Evolutionary conservation across 108 stramenopile species (phyloP).

Genomic region (Discostella pseudostelligera): DNA sequence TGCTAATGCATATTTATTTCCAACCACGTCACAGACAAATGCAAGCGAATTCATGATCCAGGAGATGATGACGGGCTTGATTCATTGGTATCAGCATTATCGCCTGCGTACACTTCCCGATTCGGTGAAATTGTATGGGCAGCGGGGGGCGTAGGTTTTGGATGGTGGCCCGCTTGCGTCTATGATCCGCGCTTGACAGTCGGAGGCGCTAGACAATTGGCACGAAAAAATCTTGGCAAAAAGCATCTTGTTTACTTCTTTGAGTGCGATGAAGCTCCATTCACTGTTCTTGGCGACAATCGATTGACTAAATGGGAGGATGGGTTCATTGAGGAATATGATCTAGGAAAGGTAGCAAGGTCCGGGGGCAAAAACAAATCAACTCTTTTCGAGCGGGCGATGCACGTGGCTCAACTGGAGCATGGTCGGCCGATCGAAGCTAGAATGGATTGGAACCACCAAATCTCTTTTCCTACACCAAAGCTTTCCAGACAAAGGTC

Average conservation of each 20-base stretch:
- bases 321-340: conserved; percentile 73
- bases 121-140: conserved; percentile 88
- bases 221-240: conserved; percentile 78
- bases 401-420: conserved; percentile 72
- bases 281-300: conserved; percentile 60
- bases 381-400: conserved; percentile 57
- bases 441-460: conserved; percentile 85
- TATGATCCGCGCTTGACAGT: conserved; percentile 70
- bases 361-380: conserved; percentile 54
- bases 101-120: conserved; percentile 64
- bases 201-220: conserved; percentile 71
- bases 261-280: conserved; percentile 81
- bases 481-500: conserved; percentile 20
- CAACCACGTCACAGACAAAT: conserved; percentile 34
- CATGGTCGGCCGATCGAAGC: conserved; percentile 67
- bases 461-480: conserved; percentile 20
- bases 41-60: conserved; percentile 41
- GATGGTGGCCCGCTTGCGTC: conserved; percentile 68
- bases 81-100: conserved; percentile 58
- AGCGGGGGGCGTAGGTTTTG: conserved; percentile 74
- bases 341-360: conserved; percentile 75
- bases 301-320: conserved; percentile 67
- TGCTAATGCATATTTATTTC: not conserved
- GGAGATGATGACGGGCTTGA: conserved; percentile 63
- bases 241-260: conserved; percentile 84